Evolutionary conservation across 2,329 filamentous ascomycete species (phyloP), one percentile per base, ranked within the genome.

Genomic region (Fusarium brachygibbosum): DNA sequence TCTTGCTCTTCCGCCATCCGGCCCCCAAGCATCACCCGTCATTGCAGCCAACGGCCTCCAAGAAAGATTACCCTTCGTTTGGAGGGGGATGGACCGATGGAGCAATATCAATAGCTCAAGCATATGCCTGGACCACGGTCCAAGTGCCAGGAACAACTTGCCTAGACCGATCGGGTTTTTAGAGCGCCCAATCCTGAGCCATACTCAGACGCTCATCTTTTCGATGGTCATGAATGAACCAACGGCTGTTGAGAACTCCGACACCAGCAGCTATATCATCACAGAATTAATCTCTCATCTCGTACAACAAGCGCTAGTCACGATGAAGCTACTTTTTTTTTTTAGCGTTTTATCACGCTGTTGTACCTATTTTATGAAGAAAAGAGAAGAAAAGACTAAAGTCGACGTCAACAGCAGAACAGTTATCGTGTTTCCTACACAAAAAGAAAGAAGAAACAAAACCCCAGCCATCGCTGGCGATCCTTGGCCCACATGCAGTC

Each of bases 141-240:
- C 29, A 62, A 56, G 45, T 64, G 66, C 63, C 65, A 74, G 64
- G 68, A 75, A 75, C 70, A 69, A 57, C 17, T 65, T 52, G 60
- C 44, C 46, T 34, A 48, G 46, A 34, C 58, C 69, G 62, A 58
- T 56, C 52, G 52, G 67, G 54, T 29, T 46, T 42, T 29, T 50
- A 13, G 37, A 62, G 63, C 54, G 49, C 59, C 73, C 73, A 75
- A 75, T 75, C 68, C 71, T 34, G 58, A 40, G 65, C 42, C 62
- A 58, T 37, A 48, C 51, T 42, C 65, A 70, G 65, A 74, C 69
- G 68, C 72, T 73, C 65, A 66, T 73, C 48, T 71, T 63, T 69
- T 49, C 62, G 37, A 44, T 70, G 41, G 56, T 48, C 59, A 45
- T 64, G 66, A 59, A 58, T 40, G 57, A 69, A 55, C 73, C 73